Conservation (phyloP, 2,329 filamentous ascomycete genomes). For the Pseudocercospora cruenta region DNA sequence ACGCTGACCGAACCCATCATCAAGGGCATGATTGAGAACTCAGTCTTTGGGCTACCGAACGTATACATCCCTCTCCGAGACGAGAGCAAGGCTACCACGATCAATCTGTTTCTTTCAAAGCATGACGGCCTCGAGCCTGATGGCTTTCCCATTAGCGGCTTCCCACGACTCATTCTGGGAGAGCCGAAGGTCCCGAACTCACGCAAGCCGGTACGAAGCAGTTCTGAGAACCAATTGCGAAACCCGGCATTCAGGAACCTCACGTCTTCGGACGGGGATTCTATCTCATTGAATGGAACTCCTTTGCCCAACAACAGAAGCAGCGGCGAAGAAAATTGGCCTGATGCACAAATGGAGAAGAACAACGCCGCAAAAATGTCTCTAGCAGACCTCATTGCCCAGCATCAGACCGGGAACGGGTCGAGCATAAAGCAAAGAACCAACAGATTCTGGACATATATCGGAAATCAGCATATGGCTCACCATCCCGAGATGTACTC, state of each 20-base stretch:
- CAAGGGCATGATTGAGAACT: constrained; percentile 35
- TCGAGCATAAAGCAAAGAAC: constrained; percentile 33
- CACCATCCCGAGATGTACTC: constrained; percentile 39
- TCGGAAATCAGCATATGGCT: constrained; percentile 41
- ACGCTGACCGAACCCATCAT: constrained; percentile 32
- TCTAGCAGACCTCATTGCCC: constrained; percentile 37
- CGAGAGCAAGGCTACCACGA: constrained; percentile 37
- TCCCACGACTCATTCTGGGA: constrained; percentile 39
- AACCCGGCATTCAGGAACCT: constrained; percentile 17
- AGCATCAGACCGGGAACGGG: constrained; percentile 29
- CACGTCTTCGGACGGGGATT: constrained; percentile 28
- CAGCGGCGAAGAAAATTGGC: constrained; percentile 30
- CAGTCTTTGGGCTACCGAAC: constrained; percentile 37
- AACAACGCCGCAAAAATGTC: constrained; percentile 30
- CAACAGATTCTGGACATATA: constrained; percentile 43
- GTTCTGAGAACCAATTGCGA: constrained; percentile 29
- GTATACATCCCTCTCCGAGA: constrained; percentile 38
- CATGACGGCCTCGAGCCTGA: constrained; percentile 40
- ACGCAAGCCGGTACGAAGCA: constrained; percentile 28
- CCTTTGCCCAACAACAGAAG: constrained; percentile 15
- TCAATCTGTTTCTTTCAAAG: constrained; percentile 39
- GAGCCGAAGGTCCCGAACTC: constrained; percentile 26
- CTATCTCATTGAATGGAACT: constrained; percentile 32
- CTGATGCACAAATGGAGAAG: constrained; percentile 27
- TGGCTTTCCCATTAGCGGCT: constrained; percentile 42